Base-by-base conservation (phyloP, 2,329 filamentous ascomycete genomes). In the Zymoseptoria tritici region DNA sequence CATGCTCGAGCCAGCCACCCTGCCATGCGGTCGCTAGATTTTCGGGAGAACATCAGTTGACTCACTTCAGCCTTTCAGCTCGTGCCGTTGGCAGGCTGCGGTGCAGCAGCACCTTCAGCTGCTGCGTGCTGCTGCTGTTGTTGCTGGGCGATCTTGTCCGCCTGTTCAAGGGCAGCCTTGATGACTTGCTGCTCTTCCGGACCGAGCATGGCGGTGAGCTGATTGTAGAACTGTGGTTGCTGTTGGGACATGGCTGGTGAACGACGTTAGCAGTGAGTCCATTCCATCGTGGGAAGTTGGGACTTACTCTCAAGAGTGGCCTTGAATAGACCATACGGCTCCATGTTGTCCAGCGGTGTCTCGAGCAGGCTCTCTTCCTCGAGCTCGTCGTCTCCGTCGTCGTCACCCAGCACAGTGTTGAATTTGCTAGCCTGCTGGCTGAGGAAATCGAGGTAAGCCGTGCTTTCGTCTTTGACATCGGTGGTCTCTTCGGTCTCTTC, bases 331-430 rank as follows among this genome's bases (percentile, higher is more conserved):
- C 87, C 84, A 71, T 99, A 99, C 2, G 93, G 92, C 77, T 99
- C 94, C 63, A 99, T 83, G 78, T 94, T 94, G 75, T 99, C 94
- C 22, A 99, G 81, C 16, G 93, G 92, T 11, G 93, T 96, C 76
- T 99, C 94, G 2, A 99, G 84, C 56, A 97, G 80, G 60, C 90
- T 89, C 73, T 92, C 93, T 70, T 97, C 94, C 74, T 97, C 93
- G 19, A 95, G 85, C 52, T 97, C 86, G 57, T 96, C 91, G 24
- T 92, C 89, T 1, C 90, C 90, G 54, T 87, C 85, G 16, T 83
- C 82, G 19, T 87, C 81, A 26, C 71, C 72, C 36, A 72, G 68
- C 19, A 86, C 83, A 64, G 87, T 86, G 74, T 74, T 72, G 72
- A 74, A 70, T 61, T 70, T 73, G 63, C 66, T 68, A 9, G 72